Evolutionary conservation across 1,284 basidiomycete genomes (phyloP).

Genomic region (Ceratorhiza oryzae-sativae): DNA sequence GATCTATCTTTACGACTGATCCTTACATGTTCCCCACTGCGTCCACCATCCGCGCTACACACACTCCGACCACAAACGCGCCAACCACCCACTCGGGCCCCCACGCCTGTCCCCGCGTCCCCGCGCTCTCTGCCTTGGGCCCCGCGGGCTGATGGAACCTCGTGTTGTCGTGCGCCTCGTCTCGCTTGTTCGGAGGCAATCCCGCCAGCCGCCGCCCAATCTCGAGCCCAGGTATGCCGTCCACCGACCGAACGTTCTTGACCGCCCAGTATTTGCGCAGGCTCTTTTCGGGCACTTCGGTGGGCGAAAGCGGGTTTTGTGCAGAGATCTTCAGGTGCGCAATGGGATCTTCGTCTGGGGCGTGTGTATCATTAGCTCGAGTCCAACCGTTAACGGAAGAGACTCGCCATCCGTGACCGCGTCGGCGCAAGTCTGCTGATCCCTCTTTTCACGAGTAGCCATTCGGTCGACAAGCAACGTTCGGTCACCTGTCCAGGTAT

Average conservation of each 20-base stretch:
- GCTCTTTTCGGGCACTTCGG: slow-evolving; percentile 45
- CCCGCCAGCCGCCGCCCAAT: slow-evolving; percentile 19
- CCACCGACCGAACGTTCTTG: slow-evolving; percentile 58
- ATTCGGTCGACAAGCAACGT: slow-evolving; percentile 52
- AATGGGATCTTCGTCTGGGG: slow-evolving; percentile 33
- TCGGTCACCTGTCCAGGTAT: slow-evolving; percentile 58
- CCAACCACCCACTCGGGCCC: neutral
- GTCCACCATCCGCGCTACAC: slow-evolving; percentile 12
- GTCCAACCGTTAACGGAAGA: neutral
- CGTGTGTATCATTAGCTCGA: neutral
- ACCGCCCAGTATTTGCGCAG: slow-evolving; percentile 58
- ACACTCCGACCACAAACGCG: slow-evolving; percentile 24
- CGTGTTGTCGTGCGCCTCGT: slow-evolving; percentile 16
- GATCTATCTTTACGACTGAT: slow-evolving; percentile 3
- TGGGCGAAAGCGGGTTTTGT: slow-evolving; percentile 4
- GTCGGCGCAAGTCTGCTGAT: neutral
- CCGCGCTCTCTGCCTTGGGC: neutral
- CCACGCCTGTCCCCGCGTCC: neutral
- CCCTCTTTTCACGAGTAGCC: slow-evolving; percentile 49
- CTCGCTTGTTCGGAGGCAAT: slow-evolving; percentile 9
- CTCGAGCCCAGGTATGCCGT: slow-evolving; percentile 50
- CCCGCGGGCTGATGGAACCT: slow-evolving; percentile 19
- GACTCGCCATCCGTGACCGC: slow-evolving; percentile 4
- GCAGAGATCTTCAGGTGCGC: slow-evolving; percentile 13
- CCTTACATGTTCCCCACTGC: neutral